Evolutionary conservation across 345 rosid genomes (phyloP), one percentile per base, ranked within the genome.

Genomic region (Eucalyptus marginata): DNA sequence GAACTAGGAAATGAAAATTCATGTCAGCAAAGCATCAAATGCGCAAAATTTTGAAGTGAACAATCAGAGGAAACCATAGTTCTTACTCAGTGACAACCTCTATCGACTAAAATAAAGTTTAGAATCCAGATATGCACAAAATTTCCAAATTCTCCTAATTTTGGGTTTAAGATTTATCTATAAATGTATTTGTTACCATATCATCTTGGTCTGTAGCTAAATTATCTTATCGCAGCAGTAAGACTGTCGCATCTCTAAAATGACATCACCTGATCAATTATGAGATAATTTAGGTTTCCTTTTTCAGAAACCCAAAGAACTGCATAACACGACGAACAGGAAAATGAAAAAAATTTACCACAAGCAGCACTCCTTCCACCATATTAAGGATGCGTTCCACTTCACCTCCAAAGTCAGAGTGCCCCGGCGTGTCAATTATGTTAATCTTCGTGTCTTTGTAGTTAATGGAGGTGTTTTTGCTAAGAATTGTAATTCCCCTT

Each of bases 391-490:
- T 96, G 76, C 99, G 98, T 89, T 97, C 99, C 90, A 97, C 99
- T 95, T 97, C 99, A 91, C 99, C 99, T 56, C 99, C 99, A 92
- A 97, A 97, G 92, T 97, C 99, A 59, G 99, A 97, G 90, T 97
- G 99, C 46, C 99, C 99, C 13, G 99, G 99, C 87, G 99, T 97
- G 93, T 96, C 99, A 79, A 97, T 97, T 58, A 97, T 96, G 91
- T 97, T 97, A 54, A 97, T 94, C 90, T 97, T 97, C 2, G 96
- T 93, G 46, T 95, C 98, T 91, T 96, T 96, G n/a, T 94, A 97
- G 85, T 97, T 94, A 71, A 96, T 96, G 47, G 99, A 97, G 4
- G 99, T 97, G 89, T 97, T 97, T 91, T 97, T 97, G 95, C 99
- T 97, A 49, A 97, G 95, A 22, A 97, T 97, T 7, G 99, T 97